Conservation (phyloP, 2,329 filamentous ascomycete species). For the Curvularia verruculosa region DNA sequence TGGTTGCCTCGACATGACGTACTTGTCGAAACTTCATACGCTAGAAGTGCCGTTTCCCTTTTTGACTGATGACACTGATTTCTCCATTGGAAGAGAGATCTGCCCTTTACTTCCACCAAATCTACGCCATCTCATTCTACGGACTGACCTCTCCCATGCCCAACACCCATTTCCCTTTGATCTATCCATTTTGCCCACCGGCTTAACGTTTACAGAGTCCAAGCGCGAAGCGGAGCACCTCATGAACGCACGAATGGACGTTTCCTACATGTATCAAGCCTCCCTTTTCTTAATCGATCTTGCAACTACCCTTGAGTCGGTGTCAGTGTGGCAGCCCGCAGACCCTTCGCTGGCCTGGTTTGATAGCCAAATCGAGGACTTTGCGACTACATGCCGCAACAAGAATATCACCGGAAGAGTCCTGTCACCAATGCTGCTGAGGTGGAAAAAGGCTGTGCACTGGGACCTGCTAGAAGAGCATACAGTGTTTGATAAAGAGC, state of each 20-base stretch:
- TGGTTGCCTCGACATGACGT: slow-evolving; percentile 33
- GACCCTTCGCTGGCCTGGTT: slow-evolving; percentile 33
- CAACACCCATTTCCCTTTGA: slow-evolving; percentile 31
- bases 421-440: slow-evolving; percentile 33
- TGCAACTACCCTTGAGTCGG: slow-evolving; percentile 24
- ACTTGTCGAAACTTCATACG: slow-evolving; percentile 29
- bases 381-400: slow-evolving; percentile 33
- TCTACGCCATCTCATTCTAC: slow-evolving; percentile 32
- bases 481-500: slow-evolving; percentile 23
- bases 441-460: slow-evolving; percentile 27
- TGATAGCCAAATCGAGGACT: slow-evolving; percentile 29
- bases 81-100: slow-evolving; percentile 29
- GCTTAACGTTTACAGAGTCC: slow-evolving; percentile 24
- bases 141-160: slow-evolving; percentile 34
- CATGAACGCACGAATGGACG: slow-evolving; percentile 34
- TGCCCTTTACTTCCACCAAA: slow-evolving; percentile 31
- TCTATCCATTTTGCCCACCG: slow-evolving; percentile 21
- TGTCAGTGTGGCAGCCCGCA: slow-evolving; percentile 38
- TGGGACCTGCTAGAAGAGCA: slow-evolving; percentile 34
- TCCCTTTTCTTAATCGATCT: slow-evolving; percentile 28
- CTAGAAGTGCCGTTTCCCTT: slow-evolving; percentile 35
- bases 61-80: slow-evolving; percentile 32
- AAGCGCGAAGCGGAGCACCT: slow-evolving; percentile 20
- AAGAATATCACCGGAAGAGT: slow-evolving; percentile 28
- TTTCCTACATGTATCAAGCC: slow-evolving; percentile 32